Percentiles rank a stretch among this genome's conserved stretches.
These are phyloP conservation scores for Platanthera guangdongensis DNA, from an alignment of 106 monocot species.

Conservation along the genomic window DNA sequence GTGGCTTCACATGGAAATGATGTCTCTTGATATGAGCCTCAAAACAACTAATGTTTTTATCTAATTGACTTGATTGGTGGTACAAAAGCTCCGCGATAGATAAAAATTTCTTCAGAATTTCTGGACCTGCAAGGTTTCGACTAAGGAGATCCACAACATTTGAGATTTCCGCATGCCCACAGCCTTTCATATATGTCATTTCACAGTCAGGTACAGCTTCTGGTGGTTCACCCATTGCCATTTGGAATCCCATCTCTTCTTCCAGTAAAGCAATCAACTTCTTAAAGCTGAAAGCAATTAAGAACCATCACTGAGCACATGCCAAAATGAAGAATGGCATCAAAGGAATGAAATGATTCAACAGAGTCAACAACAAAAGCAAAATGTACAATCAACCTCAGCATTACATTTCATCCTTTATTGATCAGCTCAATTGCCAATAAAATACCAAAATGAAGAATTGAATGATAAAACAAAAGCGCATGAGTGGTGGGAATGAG, in stretches of 20 bases:
- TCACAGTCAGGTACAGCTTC: slow-evolving; percentile 20
- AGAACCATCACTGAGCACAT: background rate
- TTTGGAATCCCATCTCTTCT: slow-evolving; percentile 36
- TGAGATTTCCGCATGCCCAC: slow-evolving; percentile 26
- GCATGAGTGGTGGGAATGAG: background rate
- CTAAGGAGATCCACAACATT: slow-evolving; percentile 25
- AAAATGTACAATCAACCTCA: background rate
- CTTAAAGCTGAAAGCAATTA: slow-evolving; percentile 52
- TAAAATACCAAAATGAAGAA: background rate
- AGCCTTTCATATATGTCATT: slow-evolving; percentile 12
- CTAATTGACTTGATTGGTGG: slow-evolving; percentile 40
- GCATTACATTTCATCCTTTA: background rate
- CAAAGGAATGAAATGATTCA: background rate
- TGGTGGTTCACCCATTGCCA: slow-evolving; percentile 4
- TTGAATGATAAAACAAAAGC: background rate
- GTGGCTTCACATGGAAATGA: slow-evolving; percentile 71
- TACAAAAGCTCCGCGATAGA: slow-evolving; percentile 47
- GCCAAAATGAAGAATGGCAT: background rate
- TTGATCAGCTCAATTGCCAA: background rate
- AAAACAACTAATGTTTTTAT: slow-evolving; percentile 48
- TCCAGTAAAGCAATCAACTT: slow-evolving; percentile 46
- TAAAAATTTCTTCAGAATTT: slow-evolving; percentile 46
- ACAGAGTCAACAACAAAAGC: background rate
- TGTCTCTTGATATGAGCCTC: slow-evolving; percentile 59
- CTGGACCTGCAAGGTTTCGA: slow-evolving; percentile 19